Evolutionary conservation across 108 stramenopile species (phyloP), one percentile per base, ranked within the genome.

Genomic region (Schizochytrium sp.): DNA sequence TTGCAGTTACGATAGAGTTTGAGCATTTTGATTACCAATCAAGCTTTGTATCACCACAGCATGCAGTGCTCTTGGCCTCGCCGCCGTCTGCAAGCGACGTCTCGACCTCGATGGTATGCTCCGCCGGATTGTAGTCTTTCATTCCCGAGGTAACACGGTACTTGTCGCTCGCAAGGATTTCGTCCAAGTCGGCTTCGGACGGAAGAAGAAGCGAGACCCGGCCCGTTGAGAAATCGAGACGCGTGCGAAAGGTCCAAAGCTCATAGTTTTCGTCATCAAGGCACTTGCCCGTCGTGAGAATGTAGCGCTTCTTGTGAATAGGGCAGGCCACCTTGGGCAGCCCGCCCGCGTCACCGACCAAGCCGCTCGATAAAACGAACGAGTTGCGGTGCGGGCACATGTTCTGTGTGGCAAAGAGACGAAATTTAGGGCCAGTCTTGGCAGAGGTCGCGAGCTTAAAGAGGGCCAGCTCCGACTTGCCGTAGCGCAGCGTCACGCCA

Each of bases 351-450:
- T 95, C 96, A 21, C 96, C 96, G 41, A 96, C 94, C 60, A 97
- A 95, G 60, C 97, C 97, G 88, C 96, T 96, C 19, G 97, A 96
- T 41, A 97, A 91, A 6, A 97, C 97, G 90, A 97, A 96, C 0
- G 97, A 96, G 90, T 97, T 96, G 87, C 95, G 96, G 93, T 97
- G 96, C 8, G 96, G 96, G 88, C 97, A 97, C 96, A 97, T 97
- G 87, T 97, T 97, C 89, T 96, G 96, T 51, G 96, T 96, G 89
- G 92, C 95, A 63, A 96, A 95, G 95, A 95, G 95, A 90, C 95
- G 48, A 23, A 83, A 83, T 23, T 23, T 12, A 1, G 48, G 48
- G 23, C 51, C 95, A 4, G 95, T 95, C 47, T 91, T 60, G 12
- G 69, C 95, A 8, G 63, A 14, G 21, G 63, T 69, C 21, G 34